Percentiles rank a stretch among this genome's conserved stretches.
phyloP scores from a whole-genome alignment of 1,284 basidiomycete genomes.

The Stereum hirsutum region DNA sequence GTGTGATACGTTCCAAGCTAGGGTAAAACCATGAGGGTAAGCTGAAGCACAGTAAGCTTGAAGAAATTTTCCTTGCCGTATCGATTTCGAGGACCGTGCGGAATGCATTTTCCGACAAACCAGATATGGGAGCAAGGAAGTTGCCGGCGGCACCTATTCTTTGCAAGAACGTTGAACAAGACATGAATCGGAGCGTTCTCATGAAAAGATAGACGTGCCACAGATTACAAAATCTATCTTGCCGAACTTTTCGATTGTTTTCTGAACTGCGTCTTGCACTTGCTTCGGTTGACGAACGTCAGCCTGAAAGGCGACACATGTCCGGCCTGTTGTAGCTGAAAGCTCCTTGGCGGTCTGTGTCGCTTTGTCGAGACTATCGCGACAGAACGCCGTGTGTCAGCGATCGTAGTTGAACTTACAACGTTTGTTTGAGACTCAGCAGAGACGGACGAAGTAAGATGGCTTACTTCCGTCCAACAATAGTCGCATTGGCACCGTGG shows the following conservation, averaged over 20 bases:
- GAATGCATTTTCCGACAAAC: conserved; percentile 83
- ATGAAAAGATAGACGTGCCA: conserved; percentile 35
- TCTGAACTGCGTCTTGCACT: conserved; percentile 68
- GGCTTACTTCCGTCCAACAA: conserved; percentile 80
- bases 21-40: too few species aligned
- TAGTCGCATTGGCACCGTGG: conserved; percentile 76
- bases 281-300: conserved; percentile 80
- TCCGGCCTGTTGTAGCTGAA: conserved; percentile 55
- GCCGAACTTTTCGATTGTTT: conserved; percentile 73
- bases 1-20: conserved; percentile 94
- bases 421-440: too few species aligned
- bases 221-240: conserved; percentile 94
- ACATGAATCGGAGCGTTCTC: not conserved
- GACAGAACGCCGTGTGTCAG: conserved; percentile 1
- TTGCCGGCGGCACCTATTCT: conserved; percentile 78
- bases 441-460: not conserved
- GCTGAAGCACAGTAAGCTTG: not conserved
- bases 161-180: not conserved
- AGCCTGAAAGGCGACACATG: conserved; percentile 68
- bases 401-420: too few species aligned
- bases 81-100: conserved; percentile 93
- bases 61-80: conserved; percentile 40
- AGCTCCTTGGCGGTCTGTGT: conserved; percentile 66
- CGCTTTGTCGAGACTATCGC: conserved; percentile 65
- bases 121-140: conserved; percentile 79